phyloP scores from a whole-genome alignment of 176 grass and related monocot species.

The Juncus inflexus region DNA sequence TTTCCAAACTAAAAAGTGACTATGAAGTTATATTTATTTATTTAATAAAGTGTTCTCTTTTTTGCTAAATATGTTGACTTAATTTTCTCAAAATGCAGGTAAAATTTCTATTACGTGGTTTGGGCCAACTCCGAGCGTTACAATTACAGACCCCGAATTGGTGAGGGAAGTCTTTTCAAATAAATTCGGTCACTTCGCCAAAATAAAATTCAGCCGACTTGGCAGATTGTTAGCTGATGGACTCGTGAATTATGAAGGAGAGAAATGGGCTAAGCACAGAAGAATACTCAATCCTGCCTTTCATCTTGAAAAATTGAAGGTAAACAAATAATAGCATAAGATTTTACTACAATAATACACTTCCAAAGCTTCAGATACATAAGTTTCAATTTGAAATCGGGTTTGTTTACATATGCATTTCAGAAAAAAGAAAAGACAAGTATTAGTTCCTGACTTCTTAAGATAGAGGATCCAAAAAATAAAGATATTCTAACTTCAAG shows the following conservation, averaged over 20 bases:
- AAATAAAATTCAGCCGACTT: slow-evolving; percentile 20
- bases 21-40: too few species aligned
- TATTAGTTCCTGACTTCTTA: too few species aligned
- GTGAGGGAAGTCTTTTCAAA: slow-evolving; percentile 54
- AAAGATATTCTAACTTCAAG: too few species aligned
- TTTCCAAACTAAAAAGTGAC: too few species aligned
- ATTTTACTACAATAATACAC: neutral
- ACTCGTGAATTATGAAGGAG: slow-evolving; percentile 42
- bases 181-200: slow-evolving; percentile 63
- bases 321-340: slow-evolving; percentile 8
- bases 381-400: too few species aligned
- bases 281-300: slow-evolving; percentile 79
- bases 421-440: too few species aligned
- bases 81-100: slow-evolving; percentile 33
- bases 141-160: slow-evolving; percentile 45
- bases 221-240: slow-evolving; percentile 33
- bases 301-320: slow-evolving; percentile 71
- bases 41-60: too few species aligned
- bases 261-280: slow-evolving; percentile 76
- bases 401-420: too few species aligned
- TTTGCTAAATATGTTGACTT: too few species aligned
- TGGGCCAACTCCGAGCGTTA: slow-evolving; percentile 39
- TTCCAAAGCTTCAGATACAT: too few species aligned
- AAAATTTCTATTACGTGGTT: slow-evolving; percentile 61
- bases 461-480: too few species aligned